Evolutionary conservation across 164 flowering plant species (phyloP).

Genomic region (Aristolochia contorta): DNA sequence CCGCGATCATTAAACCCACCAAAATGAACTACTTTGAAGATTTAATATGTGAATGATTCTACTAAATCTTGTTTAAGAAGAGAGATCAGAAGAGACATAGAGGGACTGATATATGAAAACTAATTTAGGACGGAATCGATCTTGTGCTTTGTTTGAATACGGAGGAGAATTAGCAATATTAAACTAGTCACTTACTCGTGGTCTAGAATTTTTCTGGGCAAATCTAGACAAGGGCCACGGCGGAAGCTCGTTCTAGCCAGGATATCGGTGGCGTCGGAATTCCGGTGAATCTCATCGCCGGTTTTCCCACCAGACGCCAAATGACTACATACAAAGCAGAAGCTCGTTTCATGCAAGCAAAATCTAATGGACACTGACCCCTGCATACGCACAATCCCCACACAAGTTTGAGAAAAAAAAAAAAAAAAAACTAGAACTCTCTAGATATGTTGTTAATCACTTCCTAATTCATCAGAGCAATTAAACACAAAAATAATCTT

Average conservation of each 20-base stretch:
- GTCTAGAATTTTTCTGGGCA: slow-evolving; percentile 52
- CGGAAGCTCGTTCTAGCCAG: slow-evolving; percentile 48
- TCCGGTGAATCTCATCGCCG: slow-evolving; percentile 46
- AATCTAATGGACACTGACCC: slow-evolving; percentile 70
- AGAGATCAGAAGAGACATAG: neutral
- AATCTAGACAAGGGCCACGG: slow-evolving; percentile 31
- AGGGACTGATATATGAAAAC: neutral
- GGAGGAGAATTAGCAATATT: neutral
- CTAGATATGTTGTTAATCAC: too few species aligned
- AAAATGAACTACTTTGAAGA: slow-evolving; percentile 1
- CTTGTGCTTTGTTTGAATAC: neutral
- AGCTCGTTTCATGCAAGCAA: slow-evolving; percentile 53
- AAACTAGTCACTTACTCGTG: slow-evolving; percentile 47
- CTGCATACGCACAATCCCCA: slow-evolving; percentile 21
- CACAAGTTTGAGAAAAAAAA: neutral
- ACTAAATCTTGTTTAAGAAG: neutral
- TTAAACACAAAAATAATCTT: too few species aligned
- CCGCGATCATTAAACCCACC: slow-evolving; percentile 1
- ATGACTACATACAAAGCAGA: slow-evolving; percentile 76
- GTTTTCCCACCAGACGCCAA: slow-evolving; percentile 65
- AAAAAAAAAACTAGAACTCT: neutral
- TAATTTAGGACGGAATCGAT: neutral
- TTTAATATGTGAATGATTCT: neutral
- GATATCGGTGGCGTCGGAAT: slow-evolving; percentile 44
- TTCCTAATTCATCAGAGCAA: too few species aligned